Percentiles rank a stretch among this genome's conserved stretches.
Conservation (phyloP, 768 basidiomycete genomes). For the Mycena crocata region DNA sequence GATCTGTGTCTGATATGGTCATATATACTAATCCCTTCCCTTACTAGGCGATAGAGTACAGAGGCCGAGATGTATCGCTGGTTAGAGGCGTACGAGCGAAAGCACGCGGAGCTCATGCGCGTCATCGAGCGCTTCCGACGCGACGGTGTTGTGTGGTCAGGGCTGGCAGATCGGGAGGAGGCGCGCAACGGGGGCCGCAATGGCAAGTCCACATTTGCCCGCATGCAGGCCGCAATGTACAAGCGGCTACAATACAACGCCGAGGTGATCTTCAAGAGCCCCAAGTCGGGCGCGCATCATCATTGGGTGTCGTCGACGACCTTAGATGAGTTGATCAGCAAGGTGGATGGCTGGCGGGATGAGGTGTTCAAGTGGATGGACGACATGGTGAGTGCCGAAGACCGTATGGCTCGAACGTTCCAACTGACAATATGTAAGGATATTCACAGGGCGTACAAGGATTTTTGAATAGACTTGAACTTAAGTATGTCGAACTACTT, state of each 20-base stretch:
- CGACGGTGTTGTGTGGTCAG: slow-evolving; percentile 8
- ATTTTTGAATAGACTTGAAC: neutral
- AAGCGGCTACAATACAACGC: slow-evolving; percentile 10
- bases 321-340: slow-evolving; percentile 1
- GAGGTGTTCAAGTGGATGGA: slow-evolving; percentile 15
- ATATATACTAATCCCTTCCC: neutral
- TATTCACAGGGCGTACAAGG: slow-evolving; percentile 6
- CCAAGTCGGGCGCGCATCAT: slow-evolving; percentile 13
- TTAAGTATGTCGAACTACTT: neutral
- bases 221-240: slow-evolving; percentile 20
- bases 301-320: neutral
- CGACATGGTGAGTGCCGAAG: slow-evolving; percentile 8
- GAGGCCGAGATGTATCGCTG: slow-evolving; percentile 17
- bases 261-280: slow-evolving; percentile 1
- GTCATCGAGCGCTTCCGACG: slow-evolving; percentile 3
- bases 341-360: slow-evolving; percentile 5
- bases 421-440: neutral
- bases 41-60: slow-evolving; percentile 20
- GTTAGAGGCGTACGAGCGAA: too few relatives aligned
- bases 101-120: slow-evolving; percentile 13
- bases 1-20: neutral
- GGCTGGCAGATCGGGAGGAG: slow-evolving; percentile 3
- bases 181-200: neutral
- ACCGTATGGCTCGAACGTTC: neutral
- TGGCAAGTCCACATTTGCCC: neutral